A percentile compares a stretch with the other conserved stretches of the same genome.
These are phyloP conservation scores for Geranium rotundifolium DNA, from an alignment of 345 rosid genomes.

Conservation along the genomic window DNA sequence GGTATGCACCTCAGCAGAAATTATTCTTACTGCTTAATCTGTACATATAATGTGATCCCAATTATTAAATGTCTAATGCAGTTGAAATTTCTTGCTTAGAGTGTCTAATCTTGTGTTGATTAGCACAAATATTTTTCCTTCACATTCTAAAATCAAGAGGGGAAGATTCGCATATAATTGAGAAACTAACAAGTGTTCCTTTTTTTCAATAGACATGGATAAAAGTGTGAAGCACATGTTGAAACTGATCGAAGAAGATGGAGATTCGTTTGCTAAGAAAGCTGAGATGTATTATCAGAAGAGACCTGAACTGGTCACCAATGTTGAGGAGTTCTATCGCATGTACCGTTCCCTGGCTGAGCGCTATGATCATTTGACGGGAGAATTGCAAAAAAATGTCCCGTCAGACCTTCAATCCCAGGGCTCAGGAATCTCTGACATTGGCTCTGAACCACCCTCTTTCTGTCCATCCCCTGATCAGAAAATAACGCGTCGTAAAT, in stretches of 20 bases:
- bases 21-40: too few relatives aligned
- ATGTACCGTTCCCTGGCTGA: conserved; percentile 78
- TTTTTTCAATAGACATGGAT: conserved; percentile 56
- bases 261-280: conserved; percentile 79
- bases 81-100: too few relatives aligned
- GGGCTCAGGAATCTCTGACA: conserved; percentile 40
- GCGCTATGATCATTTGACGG: conserved; percentile 75
- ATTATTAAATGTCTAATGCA: too few relatives aligned
- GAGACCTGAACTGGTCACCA: conserved; percentile 63
- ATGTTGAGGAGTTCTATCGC: conserved; percentile 72
- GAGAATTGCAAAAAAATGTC: conserved; percentile 47
- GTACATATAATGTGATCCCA: too few relatives aligned
- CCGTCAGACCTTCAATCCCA: conserved; percentile 49
- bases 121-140: too few relatives aligned
- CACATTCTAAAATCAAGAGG: too few relatives aligned
- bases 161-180: too few relatives aligned
- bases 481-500: conserved; percentile 29
- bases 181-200: too few relatives aligned
- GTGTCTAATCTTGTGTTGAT: too few relatives aligned
- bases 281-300: conserved; percentile 81
- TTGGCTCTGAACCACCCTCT: conserved; percentile 25
- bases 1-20: conserved; percentile 21
- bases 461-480: conserved; percentile 38
- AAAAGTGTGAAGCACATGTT: conserved; percentile 61
- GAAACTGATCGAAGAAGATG: conserved; percentile 81